Base-by-base conservation (phyloP, 352 stramenopile species). In the Pythium aquatile region DNA sequence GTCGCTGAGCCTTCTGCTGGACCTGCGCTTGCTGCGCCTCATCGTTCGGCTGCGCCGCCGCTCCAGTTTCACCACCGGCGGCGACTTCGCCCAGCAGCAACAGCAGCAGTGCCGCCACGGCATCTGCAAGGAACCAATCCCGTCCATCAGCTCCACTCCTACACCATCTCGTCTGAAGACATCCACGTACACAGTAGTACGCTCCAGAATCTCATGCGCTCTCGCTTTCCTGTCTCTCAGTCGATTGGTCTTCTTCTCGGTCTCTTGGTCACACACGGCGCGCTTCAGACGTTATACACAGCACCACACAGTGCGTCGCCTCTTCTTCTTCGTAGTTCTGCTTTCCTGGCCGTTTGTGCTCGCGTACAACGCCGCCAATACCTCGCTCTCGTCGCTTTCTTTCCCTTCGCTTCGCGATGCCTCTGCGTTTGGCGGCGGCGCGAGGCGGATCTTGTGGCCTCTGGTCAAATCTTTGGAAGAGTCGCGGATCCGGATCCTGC, bases 131-230 rank as follows among this genome's bases (percentile, higher is more conserved):
- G 46, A 14, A 26, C 14, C 7, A 7, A 7, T 37, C 9, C 33
- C 24, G 20, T 26, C 33, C 33, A 28, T 33, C 33, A 40, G 8
- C 53, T 24, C 20, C 20, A 24, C 20, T 24, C 20, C 20, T 24
- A 24, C 20, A 24, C 20, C 20, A 24, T 24, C 20, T 24, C 20
- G 20, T 24, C 20, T 24, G 20, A 24, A 24, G 20, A 24, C 20
- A 24, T 24, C n/a, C 5, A 56, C 58, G 8, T 33, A 66, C 61
- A 40, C 52, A 66, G 55, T 55, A 66, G 24, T 17, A 66, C 30
- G 52, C 42, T 44, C 61, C 61, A 66, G 52, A 66, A 61, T 54
- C 35, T 66, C 61, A 66, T 61, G 40, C 35, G 29, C n/a, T 26
- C 2, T 47, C 9, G 26, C 24, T 24, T 11, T 13, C 30, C 5